A percentile compares a stretch with the other conserved stretches of the same genome.
Evolutionary conservation across 2,329 filamentous ascomycete species (phyloP).

Genomic region (Plenodomus tracheiphilus): DNA sequence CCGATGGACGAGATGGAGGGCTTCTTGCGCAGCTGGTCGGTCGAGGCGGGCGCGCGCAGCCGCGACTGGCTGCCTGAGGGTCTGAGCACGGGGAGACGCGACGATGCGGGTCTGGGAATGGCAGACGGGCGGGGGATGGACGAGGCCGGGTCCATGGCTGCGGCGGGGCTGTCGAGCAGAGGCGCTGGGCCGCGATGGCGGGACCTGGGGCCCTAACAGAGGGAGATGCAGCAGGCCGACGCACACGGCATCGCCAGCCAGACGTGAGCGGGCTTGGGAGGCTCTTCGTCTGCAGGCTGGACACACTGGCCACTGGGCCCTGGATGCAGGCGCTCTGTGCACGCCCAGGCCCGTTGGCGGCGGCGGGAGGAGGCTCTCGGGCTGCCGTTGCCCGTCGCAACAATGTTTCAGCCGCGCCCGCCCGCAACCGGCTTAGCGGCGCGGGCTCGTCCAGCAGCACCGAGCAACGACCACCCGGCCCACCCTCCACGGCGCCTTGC

Average conservation of each 20-base stretch:
- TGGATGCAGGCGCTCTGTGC: conserved; percentile 14
- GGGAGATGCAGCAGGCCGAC: background rate
- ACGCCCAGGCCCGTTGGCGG: conserved; percentile 13
- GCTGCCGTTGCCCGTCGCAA: conserved; percentile 17
- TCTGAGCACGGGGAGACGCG: conserved; percentile 56
- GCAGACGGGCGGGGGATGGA: conserved; percentile 37
- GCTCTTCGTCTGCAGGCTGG: conserved; percentile 3
- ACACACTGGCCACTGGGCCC: conserved; percentile 6
- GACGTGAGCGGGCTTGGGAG: conserved; percentile 11
- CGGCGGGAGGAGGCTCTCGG: conserved; percentile 2
- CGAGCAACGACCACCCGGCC: conserved; percentile 7
- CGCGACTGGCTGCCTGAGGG: conserved; percentile 44
- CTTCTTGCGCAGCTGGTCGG: conserved; percentile 47
- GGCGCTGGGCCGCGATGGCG: background rate
- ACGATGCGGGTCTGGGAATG: conserved; percentile 53
- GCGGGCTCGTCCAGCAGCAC: background rate
- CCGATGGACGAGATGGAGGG: conserved; percentile 33
- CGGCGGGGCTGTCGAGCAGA: background rate
- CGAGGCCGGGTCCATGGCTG: conserved; percentile 39
- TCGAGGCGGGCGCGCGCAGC: conserved; percentile 49
- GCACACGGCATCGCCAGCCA: background rate
- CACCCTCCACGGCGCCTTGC: no score
- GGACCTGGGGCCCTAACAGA: background rate
- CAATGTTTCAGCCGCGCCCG: conserved; percentile 6
- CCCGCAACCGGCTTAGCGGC: conserved; percentile 7